Evolutionary conservation across 352 stramenopile species (phyloP).

Genomic region (Phytophthora macrochlamydospora): DNA sequence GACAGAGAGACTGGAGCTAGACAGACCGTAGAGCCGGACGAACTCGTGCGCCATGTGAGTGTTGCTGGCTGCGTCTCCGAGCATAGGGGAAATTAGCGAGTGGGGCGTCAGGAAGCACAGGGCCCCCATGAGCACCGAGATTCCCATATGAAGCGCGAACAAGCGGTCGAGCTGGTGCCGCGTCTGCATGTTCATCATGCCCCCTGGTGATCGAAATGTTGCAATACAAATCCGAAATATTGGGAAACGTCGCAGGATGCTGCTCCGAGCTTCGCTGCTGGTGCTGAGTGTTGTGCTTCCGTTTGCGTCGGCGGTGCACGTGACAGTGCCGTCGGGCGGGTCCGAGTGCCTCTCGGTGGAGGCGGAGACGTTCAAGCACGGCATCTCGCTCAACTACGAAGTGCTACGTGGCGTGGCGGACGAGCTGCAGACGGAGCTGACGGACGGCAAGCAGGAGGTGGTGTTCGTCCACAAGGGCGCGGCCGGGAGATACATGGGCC

Average conservation of each 20-base stretch:
- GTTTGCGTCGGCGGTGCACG: slow-evolving; percentile 44
- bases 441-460: slow-evolving; percentile 56
- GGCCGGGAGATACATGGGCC: slow-evolving; percentile 58
- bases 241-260: neutral
- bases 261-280: slow-evolving; percentile 18
- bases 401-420: slow-evolving; percentile 75
- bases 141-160: slow-evolving; percentile 76
- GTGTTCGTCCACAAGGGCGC: slow-evolving; percentile 63
- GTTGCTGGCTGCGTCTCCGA: slow-evolving; percentile 69
- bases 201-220: neutral
- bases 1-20: neutral
- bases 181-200: slow-evolving; percentile 43
- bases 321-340: slow-evolving; percentile 43
- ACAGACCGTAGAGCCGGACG: slow-evolving; percentile 81
- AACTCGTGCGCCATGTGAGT: slow-evolving; percentile 88
- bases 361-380: slow-evolving; percentile 74
- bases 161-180: slow-evolving; percentile 82
- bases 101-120: slow-evolving; percentile 83
- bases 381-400: slow-evolving; percentile 89
- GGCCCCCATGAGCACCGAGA: slow-evolving; percentile 65
- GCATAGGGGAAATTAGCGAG: slow-evolving; percentile 78
- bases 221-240: neutral
- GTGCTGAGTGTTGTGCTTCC: slow-evolving; percentile 11
- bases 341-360: slow-evolving; percentile 81
- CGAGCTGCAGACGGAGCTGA: slow-evolving; percentile 68